phyloP scores from a whole-genome alignment of 768 basidiomycete species.

The Russula foetens region DNA sequence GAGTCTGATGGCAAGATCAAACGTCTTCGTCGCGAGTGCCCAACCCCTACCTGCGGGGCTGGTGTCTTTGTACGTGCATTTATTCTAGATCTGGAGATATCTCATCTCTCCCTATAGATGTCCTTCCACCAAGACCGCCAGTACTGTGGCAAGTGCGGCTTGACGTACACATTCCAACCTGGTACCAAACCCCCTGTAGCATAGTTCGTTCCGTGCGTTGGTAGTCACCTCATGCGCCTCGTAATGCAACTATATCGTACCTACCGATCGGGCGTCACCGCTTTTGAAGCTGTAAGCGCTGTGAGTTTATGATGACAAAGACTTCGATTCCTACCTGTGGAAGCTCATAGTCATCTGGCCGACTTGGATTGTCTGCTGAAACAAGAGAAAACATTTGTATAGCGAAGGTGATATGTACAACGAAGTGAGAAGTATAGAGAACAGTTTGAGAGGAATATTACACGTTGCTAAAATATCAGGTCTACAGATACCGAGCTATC shows the following conservation, averaged over 20 bases:
- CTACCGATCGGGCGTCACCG: too few species aligned
- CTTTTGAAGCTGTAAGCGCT: background rate
- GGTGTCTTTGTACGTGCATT: slow-evolving; percentile 64
- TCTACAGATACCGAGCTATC: slow-evolving; percentile 1
- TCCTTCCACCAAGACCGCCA: slow-evolving; percentile 97
- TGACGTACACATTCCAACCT: slow-evolving; percentile 80
- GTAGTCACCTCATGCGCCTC: background rate
- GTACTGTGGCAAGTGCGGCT: slow-evolving; percentile 92
- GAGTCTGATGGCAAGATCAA: slow-evolving; percentile 99
- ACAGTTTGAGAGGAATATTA: background rate
- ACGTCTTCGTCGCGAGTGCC: slow-evolving; percentile 95
- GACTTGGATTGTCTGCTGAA: background rate
- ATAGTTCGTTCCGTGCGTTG: slow-evolving; percentile 28
- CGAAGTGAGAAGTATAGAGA: background rate
- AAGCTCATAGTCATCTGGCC: background rate
- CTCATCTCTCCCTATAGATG: slow-evolving; percentile 48
- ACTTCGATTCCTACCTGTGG: background rate
- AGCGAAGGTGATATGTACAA: background rate
- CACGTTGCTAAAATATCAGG: background rate
- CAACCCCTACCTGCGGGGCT: slow-evolving; percentile 72
- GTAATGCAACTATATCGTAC: background rate
- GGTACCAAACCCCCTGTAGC: slow-evolving; percentile 71
- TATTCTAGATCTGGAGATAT: background rate
- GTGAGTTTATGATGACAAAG: background rate
- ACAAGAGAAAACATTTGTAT: background rate